Base-by-base conservation (phyloP, 1,284 basidiomycete species). In the Schizophyllum amplum region DNA sequence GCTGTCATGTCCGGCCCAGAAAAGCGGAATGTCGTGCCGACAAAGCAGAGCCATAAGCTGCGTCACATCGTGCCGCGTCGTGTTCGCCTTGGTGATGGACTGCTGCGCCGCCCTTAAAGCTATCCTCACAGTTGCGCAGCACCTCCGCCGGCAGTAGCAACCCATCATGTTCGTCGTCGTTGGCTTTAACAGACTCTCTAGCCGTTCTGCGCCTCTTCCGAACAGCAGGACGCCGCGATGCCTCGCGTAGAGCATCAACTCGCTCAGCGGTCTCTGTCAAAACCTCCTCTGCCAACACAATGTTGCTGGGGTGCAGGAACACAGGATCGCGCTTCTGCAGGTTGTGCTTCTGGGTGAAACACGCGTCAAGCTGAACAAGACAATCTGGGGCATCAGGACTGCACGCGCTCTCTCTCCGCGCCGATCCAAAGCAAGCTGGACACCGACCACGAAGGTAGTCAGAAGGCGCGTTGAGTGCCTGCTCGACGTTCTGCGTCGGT, bases 21-120 rank as follows among this genome's bases (percentile, higher is more conserved):
- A 71, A 1, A 71, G 53, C 6, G 66, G 62, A 5, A 57, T 53
- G 56, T 72, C 69, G 64, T 72, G 71, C 0, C 65, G 62, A 53
- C 71, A 73, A 1, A 69, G 55, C 6, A 72, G 52, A 0, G 60
- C 69, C 69, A 71, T 69, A 0, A 71, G 51, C 1, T 66, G 71
- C 4, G 66, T 73, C 50, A 69, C 65, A 5, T 60, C 59, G 55
- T 70, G 71, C 51, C 67, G 67, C 23, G 61, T 57, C 5, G 66
- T 67, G 56, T 66, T 68, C 20, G 70, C 66, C 55, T 71, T 72
- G 27, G 63, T 49, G 0, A 62, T 50, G 20, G 58, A 63, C 49
- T 67, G 65, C 56, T 74, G 66, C 6, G 71, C 72, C 22, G 72
- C n/a, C 72, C 1, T 56, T 60, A 59, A 74, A 74, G 1, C 67